Conservation (phyloP, 2,329 filamentous ascomycete genomes). For the Neofusicoccum umdonicola region DNA sequence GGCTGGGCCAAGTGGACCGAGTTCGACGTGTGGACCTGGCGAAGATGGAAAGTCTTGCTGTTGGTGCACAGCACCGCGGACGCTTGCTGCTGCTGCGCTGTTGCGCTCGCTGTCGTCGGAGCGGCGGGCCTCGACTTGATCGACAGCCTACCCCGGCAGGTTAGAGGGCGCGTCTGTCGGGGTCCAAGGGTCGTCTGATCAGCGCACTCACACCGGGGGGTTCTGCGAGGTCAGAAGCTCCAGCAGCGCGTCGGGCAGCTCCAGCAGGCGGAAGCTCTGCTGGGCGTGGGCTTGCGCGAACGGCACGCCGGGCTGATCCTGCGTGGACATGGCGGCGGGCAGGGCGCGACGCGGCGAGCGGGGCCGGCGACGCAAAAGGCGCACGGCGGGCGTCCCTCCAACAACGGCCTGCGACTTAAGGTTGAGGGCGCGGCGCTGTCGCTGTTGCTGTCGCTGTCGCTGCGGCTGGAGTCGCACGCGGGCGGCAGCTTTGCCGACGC, state of each 20-base stretch:
- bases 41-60: conserved; percentile 57
- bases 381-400: neutral
- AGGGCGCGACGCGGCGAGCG: neutral
- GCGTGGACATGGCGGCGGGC: conserved; percentile 41
- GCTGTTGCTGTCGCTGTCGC: conserved; percentile 13
- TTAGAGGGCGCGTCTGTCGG: conserved; percentile 22
- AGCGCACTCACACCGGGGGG: conserved; percentile 37
- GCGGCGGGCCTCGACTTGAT: conserved; percentile 34
- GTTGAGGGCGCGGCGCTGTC: conserved; percentile 11
- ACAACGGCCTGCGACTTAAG: neutral
- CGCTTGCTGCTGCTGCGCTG: conserved; percentile 18
- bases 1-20: conserved; percentile 56
- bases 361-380: neutral
- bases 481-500: conserved; percentile 17
- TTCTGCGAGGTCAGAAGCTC: conserved; percentile 52
- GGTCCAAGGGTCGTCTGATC: conserved; percentile 2
- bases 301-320: conserved; percentile 38
- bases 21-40: conserved; percentile 66
- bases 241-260: conserved; percentile 58
- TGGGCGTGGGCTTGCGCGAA: conserved; percentile 46
- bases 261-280: conserved; percentile 58
- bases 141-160: conserved; percentile 30
- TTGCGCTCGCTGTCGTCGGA: conserved; percentile 18
- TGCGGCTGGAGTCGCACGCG: conserved; percentile 23
- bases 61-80: conserved; percentile 60